Percentiles rank a stretch among this genome's conserved stretches.
Evolutionary conservation across 306 rosid species (phyloP).

Genomic region (Vigna nakashimae): DNA sequence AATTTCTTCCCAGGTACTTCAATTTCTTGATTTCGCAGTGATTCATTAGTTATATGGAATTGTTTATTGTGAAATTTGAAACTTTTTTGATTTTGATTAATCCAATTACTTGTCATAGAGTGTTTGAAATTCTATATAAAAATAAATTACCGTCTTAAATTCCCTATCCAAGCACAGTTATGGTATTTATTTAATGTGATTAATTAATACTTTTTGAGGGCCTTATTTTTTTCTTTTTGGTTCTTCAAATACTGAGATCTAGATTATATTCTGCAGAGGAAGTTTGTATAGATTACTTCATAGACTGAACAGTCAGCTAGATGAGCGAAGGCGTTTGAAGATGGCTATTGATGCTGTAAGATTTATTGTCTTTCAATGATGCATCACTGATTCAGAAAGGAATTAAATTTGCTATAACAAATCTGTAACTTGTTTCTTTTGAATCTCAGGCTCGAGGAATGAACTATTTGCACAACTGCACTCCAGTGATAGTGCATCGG

Average conservation of each 20-base stretch:
- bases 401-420: not conserved
- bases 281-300: conserved; percentile 96
- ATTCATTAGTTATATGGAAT: conserved; percentile 17
- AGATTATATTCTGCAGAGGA: conserved; percentile 73
- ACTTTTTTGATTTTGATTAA: no score
- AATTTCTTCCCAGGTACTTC: conserved; percentile 95
- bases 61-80: conserved; percentile 15
- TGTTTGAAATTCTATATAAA: no score
- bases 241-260: conserved; percentile 49
- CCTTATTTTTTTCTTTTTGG: conserved; percentile 19
- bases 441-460: conserved; percentile 92
- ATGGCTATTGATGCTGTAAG: conserved; percentile 98
- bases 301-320: conserved; percentile 96
- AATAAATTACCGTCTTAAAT: no score
- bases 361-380: conserved; percentile 38
- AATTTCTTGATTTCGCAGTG: conserved; percentile 37
- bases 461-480: conserved; percentile 94
- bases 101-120: no score
- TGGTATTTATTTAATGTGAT: conserved; percentile 26
- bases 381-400: conserved; percentile 31
- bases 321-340: conserved; percentile 89
- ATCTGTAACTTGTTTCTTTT: conserved; percentile 32
- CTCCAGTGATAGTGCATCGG: conserved; percentile 92
- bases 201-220: conserved; percentile 1
- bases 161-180: no score